Evolutionary conservation across 2,329 filamentous ascomycete species (phyloP), one percentile per base, ranked within the genome.

Genomic region (Pseudocercospora eumusae): DNA sequence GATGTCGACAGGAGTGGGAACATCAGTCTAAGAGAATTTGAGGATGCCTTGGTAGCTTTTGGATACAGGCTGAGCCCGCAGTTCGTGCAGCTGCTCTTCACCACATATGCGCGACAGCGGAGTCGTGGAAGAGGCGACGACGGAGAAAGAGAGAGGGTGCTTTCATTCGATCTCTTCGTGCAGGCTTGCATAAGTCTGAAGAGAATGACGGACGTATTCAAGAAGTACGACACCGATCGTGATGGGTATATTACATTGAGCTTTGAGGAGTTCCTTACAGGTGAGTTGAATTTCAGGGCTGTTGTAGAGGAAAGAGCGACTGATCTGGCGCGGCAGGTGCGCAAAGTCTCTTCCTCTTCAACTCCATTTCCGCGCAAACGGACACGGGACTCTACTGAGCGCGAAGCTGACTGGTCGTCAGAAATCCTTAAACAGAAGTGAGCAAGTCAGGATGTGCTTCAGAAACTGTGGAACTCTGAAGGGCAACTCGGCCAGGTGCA

Each of bases 121-220:
- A 68, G 67, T 4, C 61, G 75, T 44, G 75, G 74, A 8, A 50
- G 74, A 59, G 74, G 74, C 7, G 75, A 76, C 42, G 74, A 76
- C 42, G 53, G 59, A 1, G 80, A 74, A 62, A 66, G 75, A 31
- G 70, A 75, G 61, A 76, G 73, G 70, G 76, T 73, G 68, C 75
- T 79, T 68, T 77, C 70, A 64, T 99, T 99, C 73, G 95, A 99
- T 79, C 79, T 99, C 56, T 99, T 99, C 73, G 95, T 99, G 64
- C 95, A 99, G 82, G 92, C 92, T 57, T 98, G 95, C 77, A 98
- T 99, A 74, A 92, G 88, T 70, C 82, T 99, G 72, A 97, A 98
- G 84, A 86, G 95, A 70, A 98, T 99, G 93, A 99, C 95, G 63
- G 95, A 99, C 77, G 92, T 96, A 27, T 99, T 99, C 77, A 99